These are phyloP conservation scores for Podospora tetraspora DNA, from an alignment of 495 filamentous ascomycete genomes.

Conservation along the genomic window DNA sequence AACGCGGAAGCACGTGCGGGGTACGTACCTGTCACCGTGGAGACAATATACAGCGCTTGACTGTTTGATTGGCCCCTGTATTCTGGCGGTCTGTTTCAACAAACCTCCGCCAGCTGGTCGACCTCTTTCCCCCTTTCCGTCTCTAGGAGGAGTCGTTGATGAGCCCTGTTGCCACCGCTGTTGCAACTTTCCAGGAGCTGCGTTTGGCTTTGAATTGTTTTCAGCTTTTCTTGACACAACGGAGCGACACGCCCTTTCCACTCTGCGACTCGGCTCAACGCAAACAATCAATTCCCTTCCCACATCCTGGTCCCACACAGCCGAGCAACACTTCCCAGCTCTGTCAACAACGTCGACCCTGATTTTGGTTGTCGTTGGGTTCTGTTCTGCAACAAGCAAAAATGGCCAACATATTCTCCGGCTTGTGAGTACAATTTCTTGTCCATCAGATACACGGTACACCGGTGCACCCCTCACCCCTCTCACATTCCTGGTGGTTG, in stretches of 20 bases:
- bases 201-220: background rate
- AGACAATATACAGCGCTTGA: background rate
- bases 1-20: slow-evolving; percentile 11
- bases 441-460: slow-evolving; percentile 10
- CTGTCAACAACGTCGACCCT: background rate
- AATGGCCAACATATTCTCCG: slow-evolving; percentile 76
- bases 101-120: too few species aligned
- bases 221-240: background rate
- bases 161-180: background rate
- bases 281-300: background rate
- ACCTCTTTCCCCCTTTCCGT: slow-evolving; percentile 4
- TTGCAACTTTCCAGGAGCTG: background rate
- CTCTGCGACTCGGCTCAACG: background rate
- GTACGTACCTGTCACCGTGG: background rate
- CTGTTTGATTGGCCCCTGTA: background rate
- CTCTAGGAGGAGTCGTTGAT: background rate
- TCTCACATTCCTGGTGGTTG: background rate
- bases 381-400: slow-evolving; percentile 16
- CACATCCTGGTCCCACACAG: background rate
- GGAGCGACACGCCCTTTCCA: background rate
- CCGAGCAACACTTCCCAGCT: background rate
- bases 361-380: slow-evolving; percentile 1
- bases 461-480: background rate
- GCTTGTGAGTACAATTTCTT: slow-evolving; percentile 57
- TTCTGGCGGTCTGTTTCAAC: background rate